phyloP scores from a whole-genome alignment of 345 rosid genomes.

The Anacardium occidentale region DNA sequence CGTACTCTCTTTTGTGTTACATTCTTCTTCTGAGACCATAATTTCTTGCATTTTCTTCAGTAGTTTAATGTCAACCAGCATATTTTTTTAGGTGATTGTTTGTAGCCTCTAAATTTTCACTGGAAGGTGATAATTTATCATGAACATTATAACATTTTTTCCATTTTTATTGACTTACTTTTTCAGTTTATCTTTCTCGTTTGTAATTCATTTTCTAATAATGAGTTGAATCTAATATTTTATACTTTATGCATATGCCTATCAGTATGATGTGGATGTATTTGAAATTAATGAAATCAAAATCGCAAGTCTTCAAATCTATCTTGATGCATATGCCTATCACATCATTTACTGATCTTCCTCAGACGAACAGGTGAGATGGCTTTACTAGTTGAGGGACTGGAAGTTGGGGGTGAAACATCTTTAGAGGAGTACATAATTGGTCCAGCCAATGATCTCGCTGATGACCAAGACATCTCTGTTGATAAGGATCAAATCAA shows the following conservation, averaged over 20 bases:
- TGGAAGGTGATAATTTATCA: not conserved
- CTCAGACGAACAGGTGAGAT: slow-evolving; percentile 77
- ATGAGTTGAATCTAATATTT: not conserved
- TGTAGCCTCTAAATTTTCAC: too few relatives aligned
- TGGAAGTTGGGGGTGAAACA: slow-evolving; percentile 78
- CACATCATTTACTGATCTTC: slow-evolving; percentile 18
- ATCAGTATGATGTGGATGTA: not conserved
- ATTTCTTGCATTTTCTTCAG: not conserved
- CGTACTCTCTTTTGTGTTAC: not conserved
- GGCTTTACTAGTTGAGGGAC: slow-evolving; percentile 96
- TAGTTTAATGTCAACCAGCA: not conserved
- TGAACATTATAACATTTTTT: not conserved
- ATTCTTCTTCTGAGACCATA: not conserved
- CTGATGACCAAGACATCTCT: slow-evolving; percentile 61
- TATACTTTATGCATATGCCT: not conserved
- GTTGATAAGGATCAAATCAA: slow-evolving; percentile 72
- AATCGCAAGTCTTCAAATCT: not conserved
- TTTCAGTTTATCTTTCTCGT: not conserved
- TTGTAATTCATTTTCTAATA: not conserved
- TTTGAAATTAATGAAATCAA: not conserved
- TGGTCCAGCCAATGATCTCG: slow-evolving; percentile 56
- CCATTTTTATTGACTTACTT: not conserved
- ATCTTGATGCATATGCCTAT: not conserved
- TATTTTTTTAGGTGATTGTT: not conserved
- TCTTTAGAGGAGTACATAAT: slow-evolving; percentile 88